A percentile compares a stretch with the other conserved stretches of the same genome.
These are phyloP conservation scores for Sporothrix inflata DNA, from an alignment of 2,329 filamentous ascomycete genomes.

Conservation along the genomic window DNA sequence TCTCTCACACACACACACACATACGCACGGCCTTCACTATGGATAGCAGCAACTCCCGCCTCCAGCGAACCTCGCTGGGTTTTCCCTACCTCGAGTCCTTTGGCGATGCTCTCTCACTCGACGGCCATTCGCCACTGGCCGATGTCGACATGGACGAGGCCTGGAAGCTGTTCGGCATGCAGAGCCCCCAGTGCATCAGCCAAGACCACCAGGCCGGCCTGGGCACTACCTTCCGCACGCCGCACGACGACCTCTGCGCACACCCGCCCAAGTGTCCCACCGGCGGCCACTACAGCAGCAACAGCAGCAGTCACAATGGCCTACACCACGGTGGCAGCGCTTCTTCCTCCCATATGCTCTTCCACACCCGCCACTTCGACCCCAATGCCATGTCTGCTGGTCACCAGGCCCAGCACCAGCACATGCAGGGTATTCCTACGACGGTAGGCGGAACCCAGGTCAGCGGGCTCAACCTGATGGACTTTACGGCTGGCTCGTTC, in stretches of 20 bases:
- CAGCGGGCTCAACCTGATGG: conserved; percentile 11
- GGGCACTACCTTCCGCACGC: conserved; percentile 29
- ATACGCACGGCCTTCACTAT: conserved; percentile 23
- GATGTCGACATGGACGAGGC: conserved; percentile 30
- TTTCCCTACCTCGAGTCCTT: conserved; percentile 28
- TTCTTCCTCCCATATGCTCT: conserved; percentile 30
- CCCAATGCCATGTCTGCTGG: conserved; percentile 7
- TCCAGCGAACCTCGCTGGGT: conserved; percentile 29
- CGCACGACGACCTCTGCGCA: conserved; percentile 35
- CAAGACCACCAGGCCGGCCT: conserved; percentile 23
- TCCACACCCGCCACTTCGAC: conserved; percentile 32
- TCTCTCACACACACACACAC: background rate
- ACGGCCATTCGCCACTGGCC: conserved; percentile 15
- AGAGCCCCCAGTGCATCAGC: conserved; percentile 31
- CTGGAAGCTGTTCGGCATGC: conserved; percentile 32
- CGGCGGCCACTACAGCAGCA: conserved; percentile 17
- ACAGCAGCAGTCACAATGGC: conserved; percentile 16
- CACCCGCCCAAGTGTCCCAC: conserved; percentile 32
- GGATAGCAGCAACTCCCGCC: conserved; percentile 26
- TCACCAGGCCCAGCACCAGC: background rate
- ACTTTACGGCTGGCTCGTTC: background rate
- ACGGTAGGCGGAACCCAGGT: background rate
- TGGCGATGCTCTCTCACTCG: conserved; percentile 25
- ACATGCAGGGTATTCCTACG: background rate
- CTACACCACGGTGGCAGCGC: background rate